Evolutionary conservation across 83 land plant genomes (phyloP), one percentile per base, ranked within the genome.

Genomic region (Larix sibirica): DNA sequence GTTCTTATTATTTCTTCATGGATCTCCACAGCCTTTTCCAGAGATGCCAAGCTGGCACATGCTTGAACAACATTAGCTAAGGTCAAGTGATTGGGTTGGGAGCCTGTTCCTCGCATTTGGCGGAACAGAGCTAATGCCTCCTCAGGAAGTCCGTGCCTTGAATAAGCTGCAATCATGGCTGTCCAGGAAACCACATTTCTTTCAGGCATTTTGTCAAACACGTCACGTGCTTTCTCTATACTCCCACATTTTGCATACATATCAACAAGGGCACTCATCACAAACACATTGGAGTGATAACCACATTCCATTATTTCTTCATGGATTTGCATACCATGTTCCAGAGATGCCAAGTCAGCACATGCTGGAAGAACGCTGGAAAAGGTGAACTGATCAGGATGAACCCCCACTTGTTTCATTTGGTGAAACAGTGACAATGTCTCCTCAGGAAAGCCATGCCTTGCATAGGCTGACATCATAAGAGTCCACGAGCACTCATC

Each of bases 391-490:
- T 79, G 31, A 60, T 79, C 68, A 50, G 87, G 81, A 33, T 20
- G 33, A 8, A 71, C 16, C 16, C 82, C 80, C 3, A 21, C 56
- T 54, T 33, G 38, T 38, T 60, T 59, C 87, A 86, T 86, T 58
- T 65, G 66, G 14, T 36, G 83, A 56, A 24, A 86, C 3, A 79
- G 6, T 38, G 26, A 8, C 58, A 86, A 23, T 16, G 85, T 86
- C 71, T 79, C 62, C 36, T 80, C 42, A 20, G 26, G 36, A 5
- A 63, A 10, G 50, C 81, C 81, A n/a, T 91, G 88, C 18, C 86
- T 83, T 33, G 87, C 92, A 79, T 65, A 87, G 2, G 93, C 95
- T 0, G 91, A 87, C 56, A 93, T 91, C 85, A 93, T 87, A 40
- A 91, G 81, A 68, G 89, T 86, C 84, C 81, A 93, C 67, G 90